Base-by-base conservation (phyloP, 345 rosid species). In the Rhizophora mangle region DNA sequence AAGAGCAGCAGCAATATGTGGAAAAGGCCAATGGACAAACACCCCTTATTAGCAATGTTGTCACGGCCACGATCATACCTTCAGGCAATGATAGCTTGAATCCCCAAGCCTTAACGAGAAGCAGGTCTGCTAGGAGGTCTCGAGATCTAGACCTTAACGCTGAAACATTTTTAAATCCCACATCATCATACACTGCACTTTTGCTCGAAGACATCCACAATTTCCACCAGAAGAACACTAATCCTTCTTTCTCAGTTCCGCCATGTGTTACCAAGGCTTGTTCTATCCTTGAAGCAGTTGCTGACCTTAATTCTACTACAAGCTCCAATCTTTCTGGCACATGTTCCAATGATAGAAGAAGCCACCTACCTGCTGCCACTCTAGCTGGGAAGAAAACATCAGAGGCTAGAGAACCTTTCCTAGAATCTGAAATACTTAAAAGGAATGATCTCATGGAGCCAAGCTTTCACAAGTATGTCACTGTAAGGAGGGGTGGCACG, bases 171-270 rank as follows among this genome's bases (percentile, higher is more conserved):
- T 62, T 82, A 64, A 83, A 81, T 74, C 84, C 85, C 5, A 6
- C 69, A 24, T 88, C 87, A 21, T 88, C 96, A 34, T 95, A 92
- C 68, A 84, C 96, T 0, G 73, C 89, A 5, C 67, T 95, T 69
- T 65, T 95, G 65, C 84, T 95, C 3, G 92, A 95, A 70, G 99
- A 95, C 72, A 95, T 95, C 76, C 96, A 95, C 20, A 95, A 89
- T 72, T 95, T 95, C 62, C 93, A 92, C 68, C 97, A 89, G 72
- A 89, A 85, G 79, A 86, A 71, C 74, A 72, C 69, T n/a, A 13
- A 72, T 13, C 74, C 81, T 26, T 62, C 73, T 19, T 65, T 79
- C 68, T 58, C 87, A 2, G 81, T 90, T 65, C 96, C 96, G 10
- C 59, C 85, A n/a, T 89, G 95, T 64, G 80, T 91, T 53, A 67